Evolutionary conservation across 768 basidiomycete genomes (phyloP), one percentile per base, ranked within the genome.

Genomic region (Phlebiopsis gigantea): DNA sequence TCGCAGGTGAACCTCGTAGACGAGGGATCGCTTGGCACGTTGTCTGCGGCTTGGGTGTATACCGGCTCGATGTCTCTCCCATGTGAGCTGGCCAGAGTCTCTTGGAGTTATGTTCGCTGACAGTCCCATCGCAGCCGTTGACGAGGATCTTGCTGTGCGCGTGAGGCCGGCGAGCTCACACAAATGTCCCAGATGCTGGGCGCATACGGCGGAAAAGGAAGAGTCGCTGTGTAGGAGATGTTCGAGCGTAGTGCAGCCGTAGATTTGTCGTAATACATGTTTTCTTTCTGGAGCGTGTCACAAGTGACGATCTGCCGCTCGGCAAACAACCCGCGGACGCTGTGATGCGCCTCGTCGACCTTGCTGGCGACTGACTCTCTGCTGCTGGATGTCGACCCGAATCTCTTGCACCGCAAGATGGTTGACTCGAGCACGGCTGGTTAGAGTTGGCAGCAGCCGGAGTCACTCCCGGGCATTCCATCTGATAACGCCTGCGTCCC

Each of bases 131-230:
- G 69, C 53, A 46, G 55, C 57, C n/a, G 61, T 63, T 2, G 21
- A 15, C 4, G 62, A 64, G 21, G 53, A 58, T 12, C 57, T 85
- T 2, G 72, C 69, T 0, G 71, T 92, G 53, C 77, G 79, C 14
- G 73, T 90, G n/a, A 75, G 77, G 17, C 87, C 90, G 15, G 81
- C 91, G 10, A 72, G 69, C 4, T 58, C 71, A 51, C 65, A 74
- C 21, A 95, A 96, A 68, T 98, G 96, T 68, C 90, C 93, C 22
- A 81, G 95, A 15, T 98, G 96, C 69, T 97, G 95, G 93, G 87
- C 83, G 5, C 87, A 79, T 66, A 85, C 83, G 1, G 77, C 86
- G 14, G 62, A 68, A 10, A 67, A 74, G 41, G 68, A 74, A 12
- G 77, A 84, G 17, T 66, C 68, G 9, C 68, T 95, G 10, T 96